A percentile compares a stretch with the other conserved stretches of the same genome.
These are phyloP conservation scores for Pyrenochaeta sp. DNA, from an alignment of 2,329 filamentous ascomycete genomes.

Conservation along the genomic window DNA sequence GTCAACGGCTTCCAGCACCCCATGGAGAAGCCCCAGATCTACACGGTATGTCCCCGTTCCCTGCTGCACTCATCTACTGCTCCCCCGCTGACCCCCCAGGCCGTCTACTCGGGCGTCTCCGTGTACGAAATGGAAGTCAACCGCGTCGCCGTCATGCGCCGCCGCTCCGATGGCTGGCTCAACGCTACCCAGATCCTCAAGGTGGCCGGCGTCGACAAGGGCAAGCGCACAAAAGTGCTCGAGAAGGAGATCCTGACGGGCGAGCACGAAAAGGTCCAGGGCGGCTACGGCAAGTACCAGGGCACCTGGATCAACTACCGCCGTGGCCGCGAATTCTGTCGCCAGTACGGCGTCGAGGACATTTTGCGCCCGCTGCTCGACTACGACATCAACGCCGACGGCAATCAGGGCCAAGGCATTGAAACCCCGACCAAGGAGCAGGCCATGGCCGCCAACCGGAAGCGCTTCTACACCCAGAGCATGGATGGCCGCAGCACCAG, in stretches of 20 bases:
- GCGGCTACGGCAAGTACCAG: constrained; percentile 98
- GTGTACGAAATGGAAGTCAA: constrained; percentile 99
- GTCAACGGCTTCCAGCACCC: constrained; percentile 44
- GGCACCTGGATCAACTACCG: constrained; percentile 98
- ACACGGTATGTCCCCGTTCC: constrained; percentile 55
- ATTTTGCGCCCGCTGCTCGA: constrained; percentile 76
- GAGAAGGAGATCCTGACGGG: constrained; percentile 97
- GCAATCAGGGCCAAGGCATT: constrained; percentile 73
- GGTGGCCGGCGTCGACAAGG: constrained; percentile 95
- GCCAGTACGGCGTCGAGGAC: constrained; percentile 78
- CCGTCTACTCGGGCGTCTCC: constrained; percentile 92
- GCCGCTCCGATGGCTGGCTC: constrained; percentile 92
- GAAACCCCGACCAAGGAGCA: constrained; percentile 99
- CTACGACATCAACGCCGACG: constrained; percentile 81
- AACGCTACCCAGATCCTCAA: constrained; percentile 99
- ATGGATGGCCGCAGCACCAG: constrained; percentile 73
- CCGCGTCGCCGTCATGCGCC: constrained; percentile 91
- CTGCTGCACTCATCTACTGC: no score
- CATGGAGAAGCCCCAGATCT: constrained; percentile 59
- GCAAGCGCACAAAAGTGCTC: constrained; percentile 94
- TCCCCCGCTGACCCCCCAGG: constrained; percentile 58
- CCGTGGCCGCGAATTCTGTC: constrained; percentile 89
- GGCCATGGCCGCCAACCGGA: constrained; percentile 91
- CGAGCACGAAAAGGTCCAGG: constrained; percentile 98
- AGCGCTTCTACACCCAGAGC: constrained; percentile 84